Conservation (phyloP, 257 asterid species). For the Salvia miltiorrhiza region DNA sequence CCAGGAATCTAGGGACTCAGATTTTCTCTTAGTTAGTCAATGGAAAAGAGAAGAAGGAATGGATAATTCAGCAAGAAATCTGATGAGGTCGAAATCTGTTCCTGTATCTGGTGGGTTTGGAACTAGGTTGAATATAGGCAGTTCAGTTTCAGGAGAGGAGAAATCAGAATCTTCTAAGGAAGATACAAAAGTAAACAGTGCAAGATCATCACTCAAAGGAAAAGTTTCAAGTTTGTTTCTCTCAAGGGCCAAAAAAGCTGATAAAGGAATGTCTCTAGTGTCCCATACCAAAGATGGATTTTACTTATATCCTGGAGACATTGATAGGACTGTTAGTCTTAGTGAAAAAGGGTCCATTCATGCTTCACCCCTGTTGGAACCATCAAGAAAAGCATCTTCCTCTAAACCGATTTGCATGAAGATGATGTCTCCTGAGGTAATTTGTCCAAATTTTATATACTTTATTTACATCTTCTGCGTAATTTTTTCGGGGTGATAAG, state of each 20-base stretch:
- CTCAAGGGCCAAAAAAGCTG: slow-evolving; percentile 59
- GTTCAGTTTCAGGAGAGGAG: slow-evolving; percentile 29
- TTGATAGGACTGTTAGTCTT: slow-evolving; percentile 22
- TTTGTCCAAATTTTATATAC: background rate
- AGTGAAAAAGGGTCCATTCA: slow-evolving; percentile 20
- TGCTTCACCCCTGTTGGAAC: slow-evolving; percentile 29
- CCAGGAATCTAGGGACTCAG: slow-evolving; percentile 37
- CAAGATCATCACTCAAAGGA: slow-evolving; percentile 61
- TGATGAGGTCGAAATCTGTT: slow-evolving; percentile 75
- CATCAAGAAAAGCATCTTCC: slow-evolving; percentile 30
- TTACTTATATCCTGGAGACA: slow-evolving; percentile 23
- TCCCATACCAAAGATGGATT: slow-evolving; percentile 33
- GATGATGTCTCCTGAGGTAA: slow-evolving; percentile 50
- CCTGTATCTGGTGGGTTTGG: slow-evolving; percentile 63
- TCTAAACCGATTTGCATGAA: slow-evolving; percentile 30
- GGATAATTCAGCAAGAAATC: slow-evolving; percentile 49
- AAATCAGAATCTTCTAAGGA: slow-evolving; percentile 41
- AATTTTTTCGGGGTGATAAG: background rate
- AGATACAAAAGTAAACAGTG: slow-evolving; percentile 39
- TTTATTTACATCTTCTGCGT: background rate
- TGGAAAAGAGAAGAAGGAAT: slow-evolving; percentile 24
- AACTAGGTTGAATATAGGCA: slow-evolving; percentile 32
- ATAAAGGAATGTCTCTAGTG: slow-evolving; percentile 39
- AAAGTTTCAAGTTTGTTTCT: slow-evolving; percentile 76
- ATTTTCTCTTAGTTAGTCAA: slow-evolving; percentile 23